Conservation (phyloP, 306 rosid species). For the Carpinus fangiana region DNA sequence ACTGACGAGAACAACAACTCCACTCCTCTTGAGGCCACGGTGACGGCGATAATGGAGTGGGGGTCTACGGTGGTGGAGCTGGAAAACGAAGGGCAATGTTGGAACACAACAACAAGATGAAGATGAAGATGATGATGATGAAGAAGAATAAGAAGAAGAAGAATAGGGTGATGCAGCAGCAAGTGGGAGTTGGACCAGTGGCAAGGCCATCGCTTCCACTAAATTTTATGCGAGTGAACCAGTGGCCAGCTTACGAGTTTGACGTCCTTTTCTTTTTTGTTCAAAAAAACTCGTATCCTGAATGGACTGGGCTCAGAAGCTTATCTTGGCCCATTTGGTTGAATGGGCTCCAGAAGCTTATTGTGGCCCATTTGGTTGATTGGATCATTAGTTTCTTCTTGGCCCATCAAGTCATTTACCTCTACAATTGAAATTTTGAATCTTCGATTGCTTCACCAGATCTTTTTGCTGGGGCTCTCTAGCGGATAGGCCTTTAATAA, state of each 20-base stretch:
- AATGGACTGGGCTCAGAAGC: too few relatives aligned
- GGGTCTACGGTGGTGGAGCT: neutral
- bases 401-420: too few relatives aligned
- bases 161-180: neutral
- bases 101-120: constrained; percentile 20
- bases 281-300: neutral
- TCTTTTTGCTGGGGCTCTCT: too few relatives aligned
- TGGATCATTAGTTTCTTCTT: too few relatives aligned
- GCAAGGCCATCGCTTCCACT: constrained; percentile 21
- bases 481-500: too few relatives aligned
- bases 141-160: constrained; percentile 9
- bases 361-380: too few relatives aligned
- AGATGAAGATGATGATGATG: constrained; percentile 26
- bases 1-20: constrained; percentile 19
- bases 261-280: too few relatives aligned
- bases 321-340: too few relatives aligned
- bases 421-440: too few relatives aligned
- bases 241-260: neutral
- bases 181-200: constrained; percentile 27
- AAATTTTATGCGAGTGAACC: neutral
- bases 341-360: too few relatives aligned
- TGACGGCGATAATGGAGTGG: neutral
- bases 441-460: too few relatives aligned
- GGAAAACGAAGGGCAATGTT: neutral
- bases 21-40: neutral